phyloP scores from a whole-genome alignment of 257 asterid species.

The Oldenlandia corymbosa region DNA sequence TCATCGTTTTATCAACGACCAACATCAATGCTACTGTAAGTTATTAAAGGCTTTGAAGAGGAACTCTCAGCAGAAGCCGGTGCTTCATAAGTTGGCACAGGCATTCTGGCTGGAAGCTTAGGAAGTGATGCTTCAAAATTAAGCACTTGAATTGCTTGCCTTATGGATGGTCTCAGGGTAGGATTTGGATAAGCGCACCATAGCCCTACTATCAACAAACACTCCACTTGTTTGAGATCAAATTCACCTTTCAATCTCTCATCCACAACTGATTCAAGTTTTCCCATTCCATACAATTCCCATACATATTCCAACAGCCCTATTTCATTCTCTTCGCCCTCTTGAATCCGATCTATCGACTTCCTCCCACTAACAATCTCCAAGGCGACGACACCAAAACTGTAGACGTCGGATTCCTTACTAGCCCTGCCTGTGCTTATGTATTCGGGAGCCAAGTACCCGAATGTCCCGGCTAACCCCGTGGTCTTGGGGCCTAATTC shows the following conservation, averaged over 20 bases:
- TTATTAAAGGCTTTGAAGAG: no score
- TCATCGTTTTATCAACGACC: no score
- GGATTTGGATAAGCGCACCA: constrained; percentile 32
- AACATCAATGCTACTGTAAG: no score
- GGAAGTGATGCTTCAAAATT: no score
- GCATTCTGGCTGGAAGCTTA: no score
- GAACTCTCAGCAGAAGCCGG: no score
- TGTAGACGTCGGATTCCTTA: no score
- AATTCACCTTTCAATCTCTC: constrained; percentile 12
- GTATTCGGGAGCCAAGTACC: constrained; percentile 35
- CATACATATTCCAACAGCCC: constrained; percentile 30
- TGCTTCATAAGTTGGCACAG: no score
- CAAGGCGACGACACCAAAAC: no score
- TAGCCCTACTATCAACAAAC: constrained; percentile 22
- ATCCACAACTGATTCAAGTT: constrained; percentile 20
- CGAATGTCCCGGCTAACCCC: constrained; percentile 29
- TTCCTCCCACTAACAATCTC: no score
- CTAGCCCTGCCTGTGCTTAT: no score
- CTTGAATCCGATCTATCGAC: constrained; percentile 1
- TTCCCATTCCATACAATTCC: constrained; percentile 25
- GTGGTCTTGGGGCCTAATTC: constrained; percentile 29
- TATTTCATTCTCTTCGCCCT: constrained; percentile 4
- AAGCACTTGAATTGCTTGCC: constrained; percentile 34
- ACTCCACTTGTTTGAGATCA: constrained; percentile 24
- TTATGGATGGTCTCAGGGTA: constrained; percentile 29